Percentiles rank a stretch among this genome's conserved stretches.
phyloP scores from a whole-genome alignment of 208 protist species.

The Trypanosoma platydactyli region DNA sequence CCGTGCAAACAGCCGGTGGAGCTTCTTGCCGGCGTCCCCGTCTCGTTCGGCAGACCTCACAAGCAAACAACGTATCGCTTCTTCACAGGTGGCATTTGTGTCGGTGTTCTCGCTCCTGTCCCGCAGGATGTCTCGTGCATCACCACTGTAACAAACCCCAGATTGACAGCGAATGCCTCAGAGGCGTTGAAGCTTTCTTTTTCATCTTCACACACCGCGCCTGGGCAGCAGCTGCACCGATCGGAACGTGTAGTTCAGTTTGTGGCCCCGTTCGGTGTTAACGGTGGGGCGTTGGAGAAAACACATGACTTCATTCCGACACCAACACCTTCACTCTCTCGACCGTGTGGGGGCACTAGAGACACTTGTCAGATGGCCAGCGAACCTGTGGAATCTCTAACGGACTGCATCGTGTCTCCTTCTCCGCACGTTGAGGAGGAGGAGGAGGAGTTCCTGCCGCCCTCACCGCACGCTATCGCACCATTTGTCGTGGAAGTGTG shows the following conservation, averaged over 20 bases:
- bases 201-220: neutral
- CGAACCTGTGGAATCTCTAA: neutral
- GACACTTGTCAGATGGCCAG: neutral
- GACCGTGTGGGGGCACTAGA: neutral
- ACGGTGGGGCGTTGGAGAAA: neutral
- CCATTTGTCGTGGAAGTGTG: slow-evolving; percentile 25
- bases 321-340: neutral
- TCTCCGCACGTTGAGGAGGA: neutral
- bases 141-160: neutral
- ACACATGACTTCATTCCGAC: neutral
- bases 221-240: neutral
- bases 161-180: neutral
- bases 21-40: neutral
- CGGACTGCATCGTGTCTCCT: neutral
- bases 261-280: neutral
- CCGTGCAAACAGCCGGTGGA: neutral
- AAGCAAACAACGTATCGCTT: slow-evolving; percentile 14
- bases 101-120: neutral
- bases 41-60: slow-evolving; percentile 13
- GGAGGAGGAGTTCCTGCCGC: neutral
- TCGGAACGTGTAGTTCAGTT: slow-evolving; percentile 17
- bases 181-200: neutral
- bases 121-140: neutral
- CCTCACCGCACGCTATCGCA: slow-evolving; percentile 8
- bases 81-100: slow-evolving; percentile 2